Evolutionary conservation across 2,329 filamentous ascomycete species (phyloP), one percentile per base, ranked within the genome.

Genomic region (Daldinia sp.): DNA sequence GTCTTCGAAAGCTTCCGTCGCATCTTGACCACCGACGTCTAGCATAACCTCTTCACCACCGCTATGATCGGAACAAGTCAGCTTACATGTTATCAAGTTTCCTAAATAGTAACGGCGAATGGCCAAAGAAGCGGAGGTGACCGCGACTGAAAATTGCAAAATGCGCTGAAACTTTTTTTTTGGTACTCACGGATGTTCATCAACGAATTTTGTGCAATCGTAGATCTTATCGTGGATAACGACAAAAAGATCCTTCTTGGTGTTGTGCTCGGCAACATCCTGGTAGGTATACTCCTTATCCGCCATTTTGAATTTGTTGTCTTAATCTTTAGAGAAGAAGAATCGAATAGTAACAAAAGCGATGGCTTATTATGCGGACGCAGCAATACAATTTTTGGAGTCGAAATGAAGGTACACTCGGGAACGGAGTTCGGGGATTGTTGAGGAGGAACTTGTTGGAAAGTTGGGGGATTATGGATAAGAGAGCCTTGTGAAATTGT

Each of bases 11-110:
- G 95, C 94, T 82, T 98, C 95, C 73, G 94, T 97, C 74, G 92
- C 91, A 80, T 99, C 95, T 82, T 97, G 94, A 72, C 95, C 95
- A 75, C 85, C 95, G 68, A 98, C 94, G 72, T 99, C 95, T 72
- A 99, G 90, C 68, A 99, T 84, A 72, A 99, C 95, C 83, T 99
- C 95, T 83, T 99, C 95, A 82, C 95, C 95, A 84, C 95, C 95
- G 74, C 95, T 98, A 76, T 69, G 62, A 57, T 45, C 57, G 56
- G 54, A 27, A 49, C 17, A 23, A 10, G 71, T 78, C 66, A 77
- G 73, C 63, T 51, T 65, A 50, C 39, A 51, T 17, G n/a, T 1
- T 34, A 43, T 13, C 21, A 35, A 39, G 15, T 25, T 30, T 9
- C n/a, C n/a, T 52, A 41, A 50, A 21, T 10, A 32, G 43, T n/a